Evolutionary conservation across 2,329 filamentous ascomycete species (phyloP).

Genomic region (Clonostachys rosea): DNA sequence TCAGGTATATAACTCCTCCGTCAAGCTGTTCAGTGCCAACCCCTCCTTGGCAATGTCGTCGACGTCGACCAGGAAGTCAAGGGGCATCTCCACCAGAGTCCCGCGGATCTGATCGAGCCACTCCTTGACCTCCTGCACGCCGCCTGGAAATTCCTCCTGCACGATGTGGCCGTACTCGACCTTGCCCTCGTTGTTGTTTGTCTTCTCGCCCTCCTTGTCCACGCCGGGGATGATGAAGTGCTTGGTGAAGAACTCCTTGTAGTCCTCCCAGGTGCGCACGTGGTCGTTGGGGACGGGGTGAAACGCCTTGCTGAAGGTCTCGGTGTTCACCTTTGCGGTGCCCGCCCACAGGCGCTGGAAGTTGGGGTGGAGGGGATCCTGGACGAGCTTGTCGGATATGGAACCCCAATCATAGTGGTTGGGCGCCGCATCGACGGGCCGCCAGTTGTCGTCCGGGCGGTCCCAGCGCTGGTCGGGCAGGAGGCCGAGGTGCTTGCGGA

Average conservation of each 20-base stretch:
- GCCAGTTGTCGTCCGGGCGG: constrained; percentile 67
- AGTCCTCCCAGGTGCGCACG: constrained; percentile 68
- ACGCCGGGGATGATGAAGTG: constrained; percentile 57
- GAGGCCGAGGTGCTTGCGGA: constrained; percentile 87
- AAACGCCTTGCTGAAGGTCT: constrained; percentile 77
- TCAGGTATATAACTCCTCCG: constrained; percentile 67
- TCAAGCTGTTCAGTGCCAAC: constrained; percentile 65
- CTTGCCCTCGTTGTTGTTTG: constrained; percentile 50
- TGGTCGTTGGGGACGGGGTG: constrained; percentile 69
- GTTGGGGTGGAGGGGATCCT: constrained; percentile 65
- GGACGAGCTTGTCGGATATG: constrained; percentile 61
- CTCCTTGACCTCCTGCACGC: constrained; percentile 69
- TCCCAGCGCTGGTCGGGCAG: constrained; percentile 70
- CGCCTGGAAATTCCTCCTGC: constrained; percentile 69
- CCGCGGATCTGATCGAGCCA: constrained; percentile 63
- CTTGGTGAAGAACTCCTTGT: constrained; percentile 64
- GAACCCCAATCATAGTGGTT: constrained; percentile 75
- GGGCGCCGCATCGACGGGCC: constrained; percentile 62
- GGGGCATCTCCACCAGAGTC: constrained; percentile 82
- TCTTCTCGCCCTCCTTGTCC: constrained; percentile 28
- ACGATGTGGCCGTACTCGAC: constrained; percentile 88
- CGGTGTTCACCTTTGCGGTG: constrained; percentile 73
- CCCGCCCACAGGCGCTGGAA: constrained; percentile 70
- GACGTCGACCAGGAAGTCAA: constrained; percentile 77
- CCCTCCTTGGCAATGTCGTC: constrained; percentile 85